Percentiles rank a stretch among this genome's conserved stretches.
Conservation (phyloP, 306 rosid genomes). For the Castanea sativa region DNA sequence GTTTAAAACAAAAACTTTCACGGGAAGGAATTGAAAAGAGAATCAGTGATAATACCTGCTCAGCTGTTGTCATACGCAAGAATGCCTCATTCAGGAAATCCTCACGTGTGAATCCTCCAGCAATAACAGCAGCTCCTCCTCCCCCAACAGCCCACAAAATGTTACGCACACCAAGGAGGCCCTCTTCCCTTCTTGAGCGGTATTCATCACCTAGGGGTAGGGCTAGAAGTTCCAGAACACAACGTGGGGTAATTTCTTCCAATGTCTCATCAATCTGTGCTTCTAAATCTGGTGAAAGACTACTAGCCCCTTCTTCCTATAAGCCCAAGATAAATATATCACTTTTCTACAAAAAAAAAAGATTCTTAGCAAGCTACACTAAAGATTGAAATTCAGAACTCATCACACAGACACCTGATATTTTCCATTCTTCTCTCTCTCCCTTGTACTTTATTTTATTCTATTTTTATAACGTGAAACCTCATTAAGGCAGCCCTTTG, state of each 20-base stretch:
- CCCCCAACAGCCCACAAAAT: conserved; percentile 97
- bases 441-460: neutral
- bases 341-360: neutral
- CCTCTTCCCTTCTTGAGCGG: conserved; percentile 70
- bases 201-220: conserved; percentile 66
- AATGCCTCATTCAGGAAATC: conserved; percentile 84
- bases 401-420: neutral
- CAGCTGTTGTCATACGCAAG: conserved; percentile 83
- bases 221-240: conserved; percentile 89
- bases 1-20: neutral
- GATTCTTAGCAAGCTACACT: neutral
- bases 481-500: too few species aligned
- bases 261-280: conserved; percentile 94
- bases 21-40: conserved; percentile 7
- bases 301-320: conserved; percentile 98
- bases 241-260: conserved; percentile 87
- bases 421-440: neutral
- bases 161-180: conserved; percentile 87
- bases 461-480: neutral
- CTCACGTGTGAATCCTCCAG: conserved; percentile 91
- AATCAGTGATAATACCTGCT: conserved; percentile 56
- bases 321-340: conserved; percentile 8
- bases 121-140: conserved; percentile 95
- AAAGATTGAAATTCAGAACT: neutral
- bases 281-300: conserved; percentile 89